A percentile compares a stretch with the other conserved stretches of the same genome.
phyloP scores from a whole-genome alignment of 2,329 filamentous ascomycete genomes.

The Curvularia eragrostidis region DNA sequence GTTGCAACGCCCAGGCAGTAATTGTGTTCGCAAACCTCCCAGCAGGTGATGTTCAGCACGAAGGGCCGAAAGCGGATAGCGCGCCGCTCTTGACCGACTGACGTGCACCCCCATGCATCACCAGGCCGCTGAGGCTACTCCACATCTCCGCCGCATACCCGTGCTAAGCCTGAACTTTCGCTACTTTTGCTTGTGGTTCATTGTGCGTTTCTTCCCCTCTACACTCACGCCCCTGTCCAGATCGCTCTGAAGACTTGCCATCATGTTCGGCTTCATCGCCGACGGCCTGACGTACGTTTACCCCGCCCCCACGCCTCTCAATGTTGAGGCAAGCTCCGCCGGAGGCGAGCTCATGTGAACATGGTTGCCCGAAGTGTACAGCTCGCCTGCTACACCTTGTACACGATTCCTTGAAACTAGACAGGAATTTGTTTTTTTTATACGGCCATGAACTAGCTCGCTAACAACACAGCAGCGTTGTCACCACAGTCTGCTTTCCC shows the following conservation, averaged over 20 bases:
- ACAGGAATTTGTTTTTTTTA: slow-evolving; percentile 3
- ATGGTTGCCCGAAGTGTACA: slow-evolving; percentile 13
- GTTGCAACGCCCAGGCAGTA: not conserved
- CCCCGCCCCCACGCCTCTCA: slow-evolving; percentile 34
- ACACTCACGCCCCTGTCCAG: slow-evolving; percentile 3
- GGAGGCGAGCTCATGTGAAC: slow-evolving; percentile 9
- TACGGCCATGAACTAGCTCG: not conserved
- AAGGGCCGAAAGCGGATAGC: slow-evolving; percentile 16
- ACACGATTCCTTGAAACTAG: slow-evolving; percentile 14
- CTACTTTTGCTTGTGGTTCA: slow-evolving; percentile 12
- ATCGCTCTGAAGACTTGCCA: slow-evolving; percentile 11
- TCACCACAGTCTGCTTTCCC: slow-evolving; percentile 87
- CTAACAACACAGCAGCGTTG: slow-evolving; percentile 39
- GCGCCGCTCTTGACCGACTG: slow-evolving; percentile 18
- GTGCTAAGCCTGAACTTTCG: slow-evolving; percentile 25
- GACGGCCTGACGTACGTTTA: slow-evolving; percentile 48
- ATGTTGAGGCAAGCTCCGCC: slow-evolving; percentile 20
- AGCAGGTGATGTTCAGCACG: slow-evolving; percentile 11
- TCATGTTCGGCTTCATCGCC: slow-evolving; percentile 49
- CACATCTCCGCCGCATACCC: slow-evolving; percentile 27
- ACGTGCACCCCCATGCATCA: slow-evolving; percentile 15
- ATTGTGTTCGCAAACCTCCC: not conserved
- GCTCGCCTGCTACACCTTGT: slow-evolving; percentile 13
- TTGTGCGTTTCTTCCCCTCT: slow-evolving; percentile 10
- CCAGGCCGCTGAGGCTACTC: slow-evolving; percentile 21